Conservation (phyloP, 1,284 basidiomycete genomes). For the Ganoderma sp. region DNA sequence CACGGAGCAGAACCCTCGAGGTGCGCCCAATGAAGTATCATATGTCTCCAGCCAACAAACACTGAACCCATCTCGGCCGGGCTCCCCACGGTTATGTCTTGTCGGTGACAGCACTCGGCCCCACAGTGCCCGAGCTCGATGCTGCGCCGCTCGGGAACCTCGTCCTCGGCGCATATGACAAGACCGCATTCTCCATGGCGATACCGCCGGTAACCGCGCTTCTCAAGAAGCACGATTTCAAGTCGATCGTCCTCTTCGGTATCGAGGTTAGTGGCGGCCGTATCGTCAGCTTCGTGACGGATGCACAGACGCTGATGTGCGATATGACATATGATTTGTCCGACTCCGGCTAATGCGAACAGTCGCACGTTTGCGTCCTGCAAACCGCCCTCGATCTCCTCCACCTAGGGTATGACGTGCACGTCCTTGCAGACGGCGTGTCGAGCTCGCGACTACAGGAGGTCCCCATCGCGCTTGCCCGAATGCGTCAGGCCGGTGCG, state of each 20-base stretch:
- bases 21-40: slow-evolving; percentile 43
- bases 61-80: neutral
- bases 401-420: slow-evolving; percentile 58
- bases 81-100: neutral
- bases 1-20: slow-evolving; percentile 86
- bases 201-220: slow-evolving; percentile 66
- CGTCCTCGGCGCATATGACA: slow-evolving; percentile 66
- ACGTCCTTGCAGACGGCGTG: slow-evolving; percentile 84
- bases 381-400: slow-evolving; percentile 80
- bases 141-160: slow-evolving; percentile 62
- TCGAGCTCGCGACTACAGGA: slow-evolving; percentile 82
- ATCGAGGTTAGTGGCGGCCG: slow-evolving; percentile 67
- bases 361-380: slow-evolving; percentile 90
- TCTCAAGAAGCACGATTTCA: slow-evolving; percentile 56
- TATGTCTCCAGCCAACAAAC: neutral
- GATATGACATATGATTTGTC: neutral
- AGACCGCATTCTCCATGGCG: slow-evolving; percentile 86
- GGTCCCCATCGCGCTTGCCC: slow-evolving; percentile 63
- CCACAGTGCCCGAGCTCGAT: slow-evolving; percentile 70
- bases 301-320: neutral
- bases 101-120: slow-evolving; percentile 65
- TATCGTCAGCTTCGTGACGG: slow-evolving; percentile 14
- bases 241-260: slow-evolving; percentile 79
- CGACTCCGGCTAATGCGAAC: neutral
- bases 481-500: slow-evolving; percentile 78